Percentiles rank a stretch among this genome's conserved stretches.
Evolutionary conservation across 2,329 filamentous ascomycete species (phyloP).

Genomic region (Setomelanomma holmii): DNA sequence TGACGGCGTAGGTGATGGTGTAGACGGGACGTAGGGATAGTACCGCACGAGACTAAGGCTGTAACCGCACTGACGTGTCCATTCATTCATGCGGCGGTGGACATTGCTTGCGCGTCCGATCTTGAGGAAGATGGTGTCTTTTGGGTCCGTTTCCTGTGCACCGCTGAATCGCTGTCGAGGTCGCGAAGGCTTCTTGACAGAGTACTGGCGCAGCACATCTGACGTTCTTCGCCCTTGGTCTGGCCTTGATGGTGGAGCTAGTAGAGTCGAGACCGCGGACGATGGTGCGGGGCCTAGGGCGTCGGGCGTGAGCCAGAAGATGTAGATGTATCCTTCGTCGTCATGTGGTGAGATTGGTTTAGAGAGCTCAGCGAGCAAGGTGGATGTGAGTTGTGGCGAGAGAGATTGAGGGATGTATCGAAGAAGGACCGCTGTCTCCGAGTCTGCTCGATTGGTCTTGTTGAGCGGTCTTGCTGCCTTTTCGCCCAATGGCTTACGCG

Average conservation of each 20-base stretch:
- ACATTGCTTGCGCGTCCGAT: slow-evolving; percentile 80
- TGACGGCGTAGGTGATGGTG: slow-evolving; percentile 34
- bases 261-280: slow-evolving; percentile 52
- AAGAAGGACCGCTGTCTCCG: slow-evolving; percentile 57
- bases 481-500: slow-evolving; percentile 33
- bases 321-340: slow-evolving; percentile 92
- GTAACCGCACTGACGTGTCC: slow-evolving; percentile 92
- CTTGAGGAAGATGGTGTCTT: slow-evolving; percentile 70
- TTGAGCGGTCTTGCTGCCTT: slow-evolving; percentile 33
- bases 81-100: slow-evolving; percentile 88
- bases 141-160: too few relatives aligned
- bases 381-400: slow-evolving; percentile 71
- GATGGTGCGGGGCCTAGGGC: slow-evolving; percentile 62
- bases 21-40: slow-evolving; percentile 75
- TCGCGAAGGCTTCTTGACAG: slow-evolving; percentile 24
- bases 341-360: slow-evolving; percentile 77
- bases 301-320: slow-evolving; percentile 89
- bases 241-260: slow-evolving; percentile 60
- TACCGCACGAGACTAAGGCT: slow-evolving; percentile 86
- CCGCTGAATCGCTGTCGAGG: slow-evolving; percentile 22
- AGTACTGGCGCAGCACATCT: slow-evolving; percentile 44
- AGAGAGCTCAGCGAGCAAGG: slow-evolving; percentile 76
- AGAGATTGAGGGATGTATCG: slow-evolving; percentile 73
- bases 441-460: slow-evolving; percentile 18
- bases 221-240: slow-evolving; percentile 39